Evolutionary conservation across 305 asterid species (phyloP).

Genomic region (Nicotiana rustica): DNA sequence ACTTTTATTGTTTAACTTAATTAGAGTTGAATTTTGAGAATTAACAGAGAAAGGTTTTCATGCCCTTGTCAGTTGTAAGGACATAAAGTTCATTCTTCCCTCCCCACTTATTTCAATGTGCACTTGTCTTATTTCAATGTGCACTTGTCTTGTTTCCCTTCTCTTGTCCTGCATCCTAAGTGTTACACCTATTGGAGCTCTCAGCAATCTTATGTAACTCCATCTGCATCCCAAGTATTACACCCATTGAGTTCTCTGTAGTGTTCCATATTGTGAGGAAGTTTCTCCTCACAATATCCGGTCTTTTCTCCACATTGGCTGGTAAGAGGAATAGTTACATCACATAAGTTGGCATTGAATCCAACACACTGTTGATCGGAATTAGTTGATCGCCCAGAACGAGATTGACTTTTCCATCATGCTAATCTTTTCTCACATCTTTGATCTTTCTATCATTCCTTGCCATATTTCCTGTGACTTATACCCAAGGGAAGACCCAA

Average conservation of each 20-base stretch:
- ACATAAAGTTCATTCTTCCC: not conserved
- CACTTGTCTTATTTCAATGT: not conserved
- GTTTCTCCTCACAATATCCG: too few relatives aligned
- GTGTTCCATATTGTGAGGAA: too few relatives aligned
- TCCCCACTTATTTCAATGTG: not conserved
- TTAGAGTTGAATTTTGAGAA: not conserved
- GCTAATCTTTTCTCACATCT: constrained; percentile 10
- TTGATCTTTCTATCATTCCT: not conserved
- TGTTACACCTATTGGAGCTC: not conserved
- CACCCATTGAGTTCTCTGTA: too few relatives aligned
- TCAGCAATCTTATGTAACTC: not conserved
- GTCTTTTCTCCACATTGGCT: too few relatives aligned
- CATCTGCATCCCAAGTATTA: too few relatives aligned
- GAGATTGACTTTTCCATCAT: constrained; percentile 15
- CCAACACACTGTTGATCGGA: not conserved
- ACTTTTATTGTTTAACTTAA: constrained; percentile 10
- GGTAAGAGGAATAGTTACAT: too few relatives aligned
- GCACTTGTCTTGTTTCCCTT: not conserved
- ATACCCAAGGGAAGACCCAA: constrained; percentile 18
- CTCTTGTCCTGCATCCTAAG: constrained; percentile 5
- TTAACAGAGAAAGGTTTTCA: not conserved
- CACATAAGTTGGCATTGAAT: too few relatives aligned
- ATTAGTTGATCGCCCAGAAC: constrained; percentile 1
- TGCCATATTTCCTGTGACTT: not conserved
- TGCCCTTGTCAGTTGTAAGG: not conserved